These are phyloP conservation scores for Metarhizium sp. DNA, from an alignment of 2,329 filamentous ascomycete genomes.

Conservation along the genomic window DNA sequence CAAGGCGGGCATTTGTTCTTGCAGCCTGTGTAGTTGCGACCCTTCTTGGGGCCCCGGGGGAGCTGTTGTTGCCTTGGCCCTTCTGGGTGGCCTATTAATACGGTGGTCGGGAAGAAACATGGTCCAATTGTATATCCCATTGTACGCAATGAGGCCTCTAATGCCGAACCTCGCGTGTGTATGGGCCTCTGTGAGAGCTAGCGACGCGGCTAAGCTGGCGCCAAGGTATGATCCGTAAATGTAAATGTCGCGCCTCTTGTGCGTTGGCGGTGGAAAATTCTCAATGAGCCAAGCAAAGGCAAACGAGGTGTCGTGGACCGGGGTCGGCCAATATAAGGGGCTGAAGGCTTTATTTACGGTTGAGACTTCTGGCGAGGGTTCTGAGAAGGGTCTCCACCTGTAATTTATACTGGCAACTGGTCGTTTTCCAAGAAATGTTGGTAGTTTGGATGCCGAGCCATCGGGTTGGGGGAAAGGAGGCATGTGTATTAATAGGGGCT, in stretches of 20 bases:
- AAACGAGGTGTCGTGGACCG: constrained; percentile 45
- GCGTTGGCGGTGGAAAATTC: constrained; percentile 29
- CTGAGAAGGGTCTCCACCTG: constrained; percentile 35
- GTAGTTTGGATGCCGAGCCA: constrained; percentile 20
- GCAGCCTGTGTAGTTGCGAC: constrained; percentile 27
- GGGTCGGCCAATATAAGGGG: constrained; percentile 41
- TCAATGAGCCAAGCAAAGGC: constrained; percentile 44
- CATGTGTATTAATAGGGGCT: constrained; percentile 45
- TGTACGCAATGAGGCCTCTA: constrained; percentile 44
- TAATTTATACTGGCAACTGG: constrained; percentile 50
- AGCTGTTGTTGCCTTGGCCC: constrained; percentile 9
- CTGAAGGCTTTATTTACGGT: constrained; percentile 6
- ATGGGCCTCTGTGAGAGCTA: constrained; percentile 47
- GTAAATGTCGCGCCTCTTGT: constrained; percentile 26
- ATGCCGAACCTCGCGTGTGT: constrained; percentile 34
- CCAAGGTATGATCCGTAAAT: constrained; percentile 51
- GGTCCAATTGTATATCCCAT: constrained; percentile 58
- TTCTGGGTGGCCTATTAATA: constrained; percentile 23
- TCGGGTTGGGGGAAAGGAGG: constrained; percentile 34
- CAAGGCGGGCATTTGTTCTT: constrained; percentile 27
- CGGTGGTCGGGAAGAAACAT: constrained; percentile 46
- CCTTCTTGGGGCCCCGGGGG: constrained; percentile 17
- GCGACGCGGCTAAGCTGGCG: constrained; percentile 44
- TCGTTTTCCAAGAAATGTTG: constrained; percentile 30
- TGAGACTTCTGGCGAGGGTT: constrained; percentile 10